phyloP scores from a whole-genome alignment of 805 yeast species.

The Wickerhamiella lipophila region DNA sequence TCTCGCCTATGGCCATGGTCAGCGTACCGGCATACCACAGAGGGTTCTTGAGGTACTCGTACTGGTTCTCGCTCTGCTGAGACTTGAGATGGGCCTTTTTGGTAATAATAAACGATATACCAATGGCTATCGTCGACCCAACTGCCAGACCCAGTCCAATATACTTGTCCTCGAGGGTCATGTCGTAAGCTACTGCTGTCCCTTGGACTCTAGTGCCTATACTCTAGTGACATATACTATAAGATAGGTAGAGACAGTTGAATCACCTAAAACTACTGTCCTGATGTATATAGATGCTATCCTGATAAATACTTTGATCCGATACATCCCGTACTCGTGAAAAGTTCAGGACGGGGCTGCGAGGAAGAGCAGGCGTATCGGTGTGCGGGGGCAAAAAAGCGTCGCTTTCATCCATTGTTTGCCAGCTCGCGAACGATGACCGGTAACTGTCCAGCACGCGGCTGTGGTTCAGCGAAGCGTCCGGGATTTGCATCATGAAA shows the following conservation, averaged over 20 bases:
- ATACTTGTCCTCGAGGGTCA: constrained; percentile 57
- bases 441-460: neutral
- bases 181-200: constrained; percentile 7
- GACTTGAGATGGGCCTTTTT: constrained; percentile 74
- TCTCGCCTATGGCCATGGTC: constrained; percentile 80
- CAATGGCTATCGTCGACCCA: constrained; percentile 78
- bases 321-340: neutral
- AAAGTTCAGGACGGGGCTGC: constrained; percentile 10
- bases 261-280: constrained; percentile 1
- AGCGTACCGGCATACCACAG: constrained; percentile 91
- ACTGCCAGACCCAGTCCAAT: constrained; percentile 82
- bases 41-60: constrained; percentile 67
- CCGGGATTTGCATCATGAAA: constrained; percentile 7
- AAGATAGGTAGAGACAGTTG: too few species aligned
- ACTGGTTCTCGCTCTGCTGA: constrained; percentile 52
- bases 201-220: too few species aligned
- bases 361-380: constrained; percentile 7
- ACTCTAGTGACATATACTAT: too few species aligned
- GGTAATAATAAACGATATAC: constrained; percentile 79
- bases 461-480: constrained; percentile 7
- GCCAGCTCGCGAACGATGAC: constrained; percentile 8
- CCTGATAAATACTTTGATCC: neutral
- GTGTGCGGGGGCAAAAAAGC: constrained; percentile 11
- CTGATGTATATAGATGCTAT: constrained; percentile 10
- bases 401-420: constrained; percentile 3